phyloP scores from a whole-genome alignment of 371 early-diverging fungal genomes.

The Apophysomyces trapeziformis region DNA sequence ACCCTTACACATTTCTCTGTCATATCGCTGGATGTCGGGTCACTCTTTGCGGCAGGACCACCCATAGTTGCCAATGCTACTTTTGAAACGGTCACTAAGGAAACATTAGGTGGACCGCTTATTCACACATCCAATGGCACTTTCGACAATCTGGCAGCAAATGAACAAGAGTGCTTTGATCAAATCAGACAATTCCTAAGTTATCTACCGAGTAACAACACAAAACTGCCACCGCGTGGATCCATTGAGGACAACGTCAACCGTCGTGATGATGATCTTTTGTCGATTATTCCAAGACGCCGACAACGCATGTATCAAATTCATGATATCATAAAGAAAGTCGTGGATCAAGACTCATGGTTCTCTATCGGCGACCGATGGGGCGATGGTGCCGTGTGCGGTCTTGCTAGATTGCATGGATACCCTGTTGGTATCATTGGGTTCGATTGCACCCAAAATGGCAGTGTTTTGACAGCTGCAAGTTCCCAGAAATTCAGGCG shows the following conservation, averaged over 20 bases:
- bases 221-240: constrained; percentile 30
- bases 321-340: constrained; percentile 36
- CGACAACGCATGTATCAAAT: constrained; percentile 49
- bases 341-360: constrained; percentile 43
- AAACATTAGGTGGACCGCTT: constrained; percentile 40
- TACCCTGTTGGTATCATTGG: constrained; percentile 47
- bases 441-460: constrained; percentile 43
- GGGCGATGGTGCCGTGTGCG: constrained; percentile 55
- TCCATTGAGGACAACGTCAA: constrained; percentile 23
- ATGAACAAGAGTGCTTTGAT: constrained; percentile 44
- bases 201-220: constrained; percentile 40
- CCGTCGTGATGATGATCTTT: constrained; percentile 41
- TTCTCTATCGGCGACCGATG: constrained; percentile 51
- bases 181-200: constrained; percentile 43
- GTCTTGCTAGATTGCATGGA: constrained; percentile 40
- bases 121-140: constrained; percentile 48
- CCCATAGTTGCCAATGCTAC: constrained; percentile 51
- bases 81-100: constrained; percentile 46
- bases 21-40: constrained; percentile 37
- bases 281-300: constrained; percentile 41
- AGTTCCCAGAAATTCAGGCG: constrained; percentile 49
- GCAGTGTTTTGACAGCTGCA: constrained; percentile 40
- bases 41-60: constrained; percentile 49
- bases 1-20: constrained; percentile 51
- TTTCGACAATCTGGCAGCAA: constrained; percentile 42